Base-by-base conservation (phyloP, 176 grass and related monocot genomes). In the Ensete ventricosum region DNA sequence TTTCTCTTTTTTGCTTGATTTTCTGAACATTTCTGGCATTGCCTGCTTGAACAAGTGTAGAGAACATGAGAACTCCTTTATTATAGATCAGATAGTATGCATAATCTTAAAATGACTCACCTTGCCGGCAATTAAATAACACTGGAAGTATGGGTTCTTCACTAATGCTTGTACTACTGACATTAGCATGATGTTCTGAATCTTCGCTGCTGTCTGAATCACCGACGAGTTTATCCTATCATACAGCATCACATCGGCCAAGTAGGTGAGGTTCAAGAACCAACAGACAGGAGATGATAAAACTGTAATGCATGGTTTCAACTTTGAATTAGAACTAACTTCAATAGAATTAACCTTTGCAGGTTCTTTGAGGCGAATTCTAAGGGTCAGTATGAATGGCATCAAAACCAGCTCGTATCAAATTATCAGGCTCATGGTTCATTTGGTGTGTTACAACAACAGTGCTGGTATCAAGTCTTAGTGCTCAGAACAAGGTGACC, bases 41-140 rank as follows among this genome's bases (percentile, higher is more conserved):
- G 19, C 29, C 86, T 78, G 83, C 63, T 78, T 51, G 11, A 78
- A 52, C 19, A 82, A 87, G 10, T 69, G 4, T 78, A 79, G 54
- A 22, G 54, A 82, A 23, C 62, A 72, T 72, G 78, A 80, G 67
- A 54, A 78, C 2, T 24, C 52, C 43, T 67, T 43, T 10, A 25
- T 16, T 34, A 78, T 1, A 72, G 14, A 52, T 74, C 64, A 72
- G 62, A 50, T 63, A 2, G 10, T 26, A 11, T 49, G 11, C 57
- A 54, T 78, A 75, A 50, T 12, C 54, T 80, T 67, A 67, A 59
- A 51, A 49, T 70, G 14, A 22, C n/a, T 63, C 34, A 53, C 64
- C 66, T 73, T 69, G 26, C 71, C 21, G 23, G 70, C 70, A 72
- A 23, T 73, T 54, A 1, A 69, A 43, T n/a, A 43, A 66, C 55